These are phyloP conservation scores for Colletotrichum graminicola DNA, from an alignment of 2,329 filamentous ascomycete species.

Conservation along the genomic window DNA sequence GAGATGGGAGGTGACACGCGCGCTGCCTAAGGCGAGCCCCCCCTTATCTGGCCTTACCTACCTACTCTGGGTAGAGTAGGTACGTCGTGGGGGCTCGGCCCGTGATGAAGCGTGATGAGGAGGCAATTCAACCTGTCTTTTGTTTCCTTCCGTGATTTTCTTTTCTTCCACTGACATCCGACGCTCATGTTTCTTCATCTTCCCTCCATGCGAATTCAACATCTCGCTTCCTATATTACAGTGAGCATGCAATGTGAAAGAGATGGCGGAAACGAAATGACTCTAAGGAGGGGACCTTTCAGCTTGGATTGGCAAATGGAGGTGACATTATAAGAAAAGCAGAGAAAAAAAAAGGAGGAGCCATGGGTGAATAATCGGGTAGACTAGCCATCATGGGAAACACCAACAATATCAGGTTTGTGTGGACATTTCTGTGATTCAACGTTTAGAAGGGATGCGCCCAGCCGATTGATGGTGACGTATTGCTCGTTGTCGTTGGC, in stretches of 20 bases:
- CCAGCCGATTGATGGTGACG: no score
- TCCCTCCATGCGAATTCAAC: constrained; percentile 41
- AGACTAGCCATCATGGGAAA: neutral
- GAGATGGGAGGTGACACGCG: constrained; percentile 73
- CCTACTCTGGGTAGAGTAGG: neutral
- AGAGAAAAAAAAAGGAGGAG: constrained; percentile 1
- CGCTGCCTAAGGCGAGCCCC: constrained; percentile 20
- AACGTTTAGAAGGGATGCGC: no score
- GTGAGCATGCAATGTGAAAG: neutral
- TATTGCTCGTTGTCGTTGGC: no score
- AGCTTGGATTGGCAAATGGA: neutral
- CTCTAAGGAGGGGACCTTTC: no score
- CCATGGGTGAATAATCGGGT: neutral
- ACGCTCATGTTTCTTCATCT: constrained; percentile 1
- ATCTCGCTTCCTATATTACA: constrained; percentile 27
- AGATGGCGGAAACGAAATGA: constrained; percentile 8
- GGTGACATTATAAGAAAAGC: neutral
- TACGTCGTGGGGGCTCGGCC: neutral
- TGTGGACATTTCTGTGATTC: constrained; percentile 9
- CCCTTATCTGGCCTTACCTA: constrained; percentile 1
- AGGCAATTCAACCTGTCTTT: constrained; percentile 38
- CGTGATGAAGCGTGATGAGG: neutral
- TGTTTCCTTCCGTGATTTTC: neutral
- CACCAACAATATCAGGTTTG: neutral
- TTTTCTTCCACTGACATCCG: neutral